Evolutionary conservation across 192 early-diverging fungal genomes (phyloP).

Genomic region (Coemansia sp.): DNA sequence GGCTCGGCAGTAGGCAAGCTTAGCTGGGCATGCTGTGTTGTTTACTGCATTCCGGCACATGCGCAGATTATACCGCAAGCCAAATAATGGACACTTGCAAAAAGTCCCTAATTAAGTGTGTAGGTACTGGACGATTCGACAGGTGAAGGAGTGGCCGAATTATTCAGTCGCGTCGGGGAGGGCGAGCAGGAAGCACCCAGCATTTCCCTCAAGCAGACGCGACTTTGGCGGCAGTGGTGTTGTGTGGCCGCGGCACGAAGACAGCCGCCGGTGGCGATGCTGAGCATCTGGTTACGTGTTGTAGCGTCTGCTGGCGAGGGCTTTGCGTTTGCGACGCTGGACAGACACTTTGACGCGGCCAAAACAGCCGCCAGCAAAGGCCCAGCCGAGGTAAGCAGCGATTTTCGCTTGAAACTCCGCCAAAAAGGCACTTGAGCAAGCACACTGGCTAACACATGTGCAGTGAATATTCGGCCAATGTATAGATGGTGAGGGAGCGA

Average conservation of each 20-base stretch:
- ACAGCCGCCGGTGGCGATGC: neutral
- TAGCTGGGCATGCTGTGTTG: neutral
- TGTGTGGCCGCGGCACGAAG: conserved; percentile 10
- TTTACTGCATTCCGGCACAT: neutral
- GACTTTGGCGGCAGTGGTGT: conserved; percentile 22
- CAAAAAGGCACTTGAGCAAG: neutral
- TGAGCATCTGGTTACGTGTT: conserved; percentile 21
- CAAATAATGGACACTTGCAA: neutral
- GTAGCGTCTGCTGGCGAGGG: conserved; percentile 13
- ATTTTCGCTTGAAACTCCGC: neutral
- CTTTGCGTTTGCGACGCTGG: conserved; percentile 15
- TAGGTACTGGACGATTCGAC: neutral
- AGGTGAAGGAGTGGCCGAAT: conserved; percentile 9
- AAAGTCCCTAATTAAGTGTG: neutral
- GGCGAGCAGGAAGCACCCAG: neutral
- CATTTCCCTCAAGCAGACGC: conserved; percentile 3
- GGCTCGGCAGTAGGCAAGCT: neutral
- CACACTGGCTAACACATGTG: neutral
- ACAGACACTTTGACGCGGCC: conserved; percentile 15
- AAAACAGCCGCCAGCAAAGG: neutral
- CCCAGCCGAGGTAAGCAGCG: neutral
- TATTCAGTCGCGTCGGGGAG: conserved; percentile 16
- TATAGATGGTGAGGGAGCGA: conserved; percentile 20
- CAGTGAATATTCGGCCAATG: neutral
- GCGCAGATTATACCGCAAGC: neutral